phyloP scores from a whole-genome alignment of 2,329 filamentous ascomycete species.

The Fusarium chuoi region DNA sequence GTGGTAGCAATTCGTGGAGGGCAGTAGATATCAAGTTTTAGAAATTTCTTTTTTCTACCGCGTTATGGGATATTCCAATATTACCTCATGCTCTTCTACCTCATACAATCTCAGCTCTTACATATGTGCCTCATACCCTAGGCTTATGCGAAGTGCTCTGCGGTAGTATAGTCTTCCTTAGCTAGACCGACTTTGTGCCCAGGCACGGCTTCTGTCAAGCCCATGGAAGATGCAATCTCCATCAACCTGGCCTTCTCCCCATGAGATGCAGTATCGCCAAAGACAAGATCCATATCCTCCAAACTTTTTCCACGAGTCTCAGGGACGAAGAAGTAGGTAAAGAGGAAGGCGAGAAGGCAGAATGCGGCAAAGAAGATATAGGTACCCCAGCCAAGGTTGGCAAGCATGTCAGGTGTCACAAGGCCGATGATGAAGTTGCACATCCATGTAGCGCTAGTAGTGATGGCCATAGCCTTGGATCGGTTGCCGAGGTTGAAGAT shows the following conservation, averaged over 20 bases:
- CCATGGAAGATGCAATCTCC: background rate
- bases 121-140: no score
- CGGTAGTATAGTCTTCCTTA: background rate
- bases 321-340: slow-evolving; percentile 65
- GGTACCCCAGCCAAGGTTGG: slow-evolving; percentile 61
- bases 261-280: slow-evolving; percentile 41
- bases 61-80: no score
- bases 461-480: slow-evolving; percentile 69
- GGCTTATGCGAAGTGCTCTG: background rate
- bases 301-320: slow-evolving; percentile 67
- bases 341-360: slow-evolving; percentile 59
- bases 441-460: slow-evolving; percentile 59
- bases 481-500: slow-evolving; percentile 68
- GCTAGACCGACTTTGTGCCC: background rate
- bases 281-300: slow-evolving; percentile 65
- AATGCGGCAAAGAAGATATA: slow-evolving; percentile 71
- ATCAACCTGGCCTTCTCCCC: background rate
- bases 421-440: slow-evolving; percentile 52
- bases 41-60: no score
- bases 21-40: background rate
- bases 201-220: background rate
- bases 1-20: slow-evolving; percentile 31
- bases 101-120: no score
- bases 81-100: no score
- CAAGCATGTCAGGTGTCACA: slow-evolving; percentile 59